A percentile compares a stretch with the other conserved stretches of the same genome.
Evolutionary conservation across 805 yeast genomes (phyloP).

Genomic region (Pichia gijzeniarum): DNA sequence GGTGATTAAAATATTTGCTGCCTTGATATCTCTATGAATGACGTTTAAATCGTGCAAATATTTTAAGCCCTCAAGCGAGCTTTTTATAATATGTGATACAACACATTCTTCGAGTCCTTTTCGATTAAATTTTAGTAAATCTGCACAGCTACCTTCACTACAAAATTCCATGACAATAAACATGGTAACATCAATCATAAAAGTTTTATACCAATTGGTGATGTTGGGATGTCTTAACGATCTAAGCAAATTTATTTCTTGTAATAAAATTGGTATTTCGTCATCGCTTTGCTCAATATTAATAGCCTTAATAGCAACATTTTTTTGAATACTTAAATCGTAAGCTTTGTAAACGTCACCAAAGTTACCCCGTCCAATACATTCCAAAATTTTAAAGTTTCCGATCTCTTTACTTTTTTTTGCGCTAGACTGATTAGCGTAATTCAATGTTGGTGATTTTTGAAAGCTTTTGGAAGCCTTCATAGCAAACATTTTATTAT

Average conservation of each 20-base stretch:
- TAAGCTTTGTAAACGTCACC: constrained; percentile 77
- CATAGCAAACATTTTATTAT: neutral
- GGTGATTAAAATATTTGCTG: constrained; percentile 82
- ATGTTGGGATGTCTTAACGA: constrained; percentile 60
- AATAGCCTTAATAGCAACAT: constrained; percentile 83
- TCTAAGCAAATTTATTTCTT: constrained; percentile 73
- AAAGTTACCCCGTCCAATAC: constrained; percentile 80
- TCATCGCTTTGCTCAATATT: constrained; percentile 76
- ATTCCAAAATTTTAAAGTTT: constrained; percentile 34
- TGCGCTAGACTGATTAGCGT: too few relatives aligned
- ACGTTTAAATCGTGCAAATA: constrained; percentile 69
- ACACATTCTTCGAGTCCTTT: constrained; percentile 47
- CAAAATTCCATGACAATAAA: constrained; percentile 95
- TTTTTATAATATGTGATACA: constrained; percentile 56
- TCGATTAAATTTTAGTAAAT: constrained; percentile 52
- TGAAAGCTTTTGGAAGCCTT: neutral
- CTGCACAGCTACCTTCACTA: constrained; percentile 90
- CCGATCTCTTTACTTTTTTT: neutral
- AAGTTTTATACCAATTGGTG: constrained; percentile 60
- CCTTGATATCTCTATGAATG: constrained; percentile 90
- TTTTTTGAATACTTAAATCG: constrained; percentile 26
- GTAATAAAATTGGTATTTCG: constrained; percentile 61
- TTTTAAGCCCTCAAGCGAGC: constrained; percentile 60
- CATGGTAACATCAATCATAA: constrained; percentile 57
- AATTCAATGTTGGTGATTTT: too few relatives aligned